Conservation (phyloP, 106 monocot species). For the Dendrobium chrysotoxum region DNA sequence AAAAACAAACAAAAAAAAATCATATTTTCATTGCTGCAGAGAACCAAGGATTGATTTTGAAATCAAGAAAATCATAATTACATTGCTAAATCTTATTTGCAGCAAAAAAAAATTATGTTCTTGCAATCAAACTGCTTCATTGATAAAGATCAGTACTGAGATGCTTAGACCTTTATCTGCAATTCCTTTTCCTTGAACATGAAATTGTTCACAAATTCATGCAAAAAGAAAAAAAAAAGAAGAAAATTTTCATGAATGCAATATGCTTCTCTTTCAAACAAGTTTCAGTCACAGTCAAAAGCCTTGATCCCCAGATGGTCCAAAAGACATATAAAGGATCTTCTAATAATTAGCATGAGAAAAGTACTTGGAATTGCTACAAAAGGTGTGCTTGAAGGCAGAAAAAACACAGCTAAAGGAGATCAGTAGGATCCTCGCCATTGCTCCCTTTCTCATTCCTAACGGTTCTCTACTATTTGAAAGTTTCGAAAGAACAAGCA, state of each 20-base stretch:
- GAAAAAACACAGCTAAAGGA: background rate
- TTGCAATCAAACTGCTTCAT: too few species aligned
- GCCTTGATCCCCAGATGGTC: conserved; percentile 9
- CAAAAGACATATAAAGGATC: conserved; percentile 1
- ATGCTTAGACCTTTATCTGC: background rate
- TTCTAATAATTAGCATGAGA: conserved; percentile 3
- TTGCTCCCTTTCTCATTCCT: background rate
- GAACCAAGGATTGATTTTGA: too few species aligned
- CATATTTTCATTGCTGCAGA: too few species aligned
- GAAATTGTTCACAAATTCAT: background rate
- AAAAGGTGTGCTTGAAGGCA: conserved; percentile 5
- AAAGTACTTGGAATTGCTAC: conserved; percentile 5
- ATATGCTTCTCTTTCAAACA: background rate
- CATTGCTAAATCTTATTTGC: too few species aligned
- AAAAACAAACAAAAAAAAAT: too few species aligned
- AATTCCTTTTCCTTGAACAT: background rate
- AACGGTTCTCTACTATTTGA: conserved; percentile 1
- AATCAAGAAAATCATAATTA: too few species aligned
- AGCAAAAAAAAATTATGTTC: too few species aligned
- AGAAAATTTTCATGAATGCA: background rate
- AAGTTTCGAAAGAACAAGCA: background rate
- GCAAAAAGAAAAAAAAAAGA: background rate
- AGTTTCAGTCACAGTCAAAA: conserved; percentile 11
- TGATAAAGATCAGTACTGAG: background rate
- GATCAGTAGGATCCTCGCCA: background rate